These are phyloP conservation scores for Cenchrus americanus DNA, from an alignment of 176 grass and related monocot genomes.

Conservation along the genomic window DNA sequence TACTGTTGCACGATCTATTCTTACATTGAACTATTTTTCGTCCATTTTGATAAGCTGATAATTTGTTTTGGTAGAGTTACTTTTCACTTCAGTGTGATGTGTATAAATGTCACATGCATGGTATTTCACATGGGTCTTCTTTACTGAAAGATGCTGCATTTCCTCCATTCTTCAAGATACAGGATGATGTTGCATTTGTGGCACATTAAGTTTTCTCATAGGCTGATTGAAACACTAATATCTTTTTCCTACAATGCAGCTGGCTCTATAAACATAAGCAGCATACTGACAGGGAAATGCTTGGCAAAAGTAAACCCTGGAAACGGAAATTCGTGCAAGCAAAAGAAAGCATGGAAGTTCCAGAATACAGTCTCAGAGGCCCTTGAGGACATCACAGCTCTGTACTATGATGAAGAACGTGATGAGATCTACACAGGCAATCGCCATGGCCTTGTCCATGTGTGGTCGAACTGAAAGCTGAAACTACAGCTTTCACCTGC, in stretches of 20 bases:
- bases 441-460: slow-evolving; percentile 83
- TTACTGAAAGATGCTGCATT: background rate
- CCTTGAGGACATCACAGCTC: slow-evolving; percentile 83
- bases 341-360: slow-evolving; percentile 61
- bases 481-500: slow-evolving; percentile 3
- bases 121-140: background rate
- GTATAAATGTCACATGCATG: background rate
- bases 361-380: slow-evolving; percentile 69
- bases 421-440: slow-evolving; percentile 93
- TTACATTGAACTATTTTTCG: background rate
- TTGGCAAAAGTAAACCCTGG: slow-evolving; percentile 71
- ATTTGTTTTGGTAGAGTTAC: background rate
- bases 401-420: slow-evolving; percentile 89
- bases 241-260: slow-evolving; percentile 44
- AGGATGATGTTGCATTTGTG: background rate
- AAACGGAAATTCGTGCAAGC: slow-evolving; percentile 44
- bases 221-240: background rate
- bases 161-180: background rate
- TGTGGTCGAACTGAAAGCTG: slow-evolving; percentile 78
- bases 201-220: background rate
- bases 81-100: background rate
- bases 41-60: background rate
- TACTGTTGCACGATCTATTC: slow-evolving; percentile 8
- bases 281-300: slow-evolving; percentile 92
- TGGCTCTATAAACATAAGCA: slow-evolving; percentile 93